Evolutionary conservation across 192 early-diverging fungal genomes (phyloP), one percentile per base, ranked within the genome.

Genomic region (Jimgerdemannia lactiflua): DNA sequence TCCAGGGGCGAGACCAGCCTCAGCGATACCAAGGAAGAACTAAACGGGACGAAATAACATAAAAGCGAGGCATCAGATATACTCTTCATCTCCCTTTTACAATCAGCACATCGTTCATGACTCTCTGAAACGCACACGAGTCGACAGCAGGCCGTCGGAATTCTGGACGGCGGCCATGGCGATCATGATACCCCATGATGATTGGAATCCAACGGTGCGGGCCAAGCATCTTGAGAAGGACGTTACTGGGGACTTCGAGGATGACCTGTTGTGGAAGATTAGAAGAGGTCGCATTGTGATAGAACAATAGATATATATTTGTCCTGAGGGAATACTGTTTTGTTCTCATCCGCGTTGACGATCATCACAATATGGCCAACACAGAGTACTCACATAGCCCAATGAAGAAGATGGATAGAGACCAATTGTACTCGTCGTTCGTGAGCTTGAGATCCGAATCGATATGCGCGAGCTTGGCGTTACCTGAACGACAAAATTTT

Each of bases 241-340:
- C 77, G 77, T 93, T 94, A 59, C 89, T 91, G 6, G 93, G 93
- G 11, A 94, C 80, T 77, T 94, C 93, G 77, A 91, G 93, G 19
- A 92, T 11, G 41, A 94, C 80, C 84, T 92, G 87, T 43, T 70
- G 72, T 39, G 29, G 29, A 29, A 29, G 29, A 1, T 29, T 29
- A 29, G 29, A 29, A 29, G 29, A 29, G 29, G 29, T 29, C 29
- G 29, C 29, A 29, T 29, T 29, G 29, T 29, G 29, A 1, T 29
- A 29, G 29, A 29, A 29, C 29, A 29, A 29, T 29, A 29, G 29
- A 29, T 29, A 29, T 29, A 29, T 29, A 1, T 29, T n/a, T 29
- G 29, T 29, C 29, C 29, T 29, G 29, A 29, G 0, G 29, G 29
- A 29, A 29, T 29, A 29, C 29, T 29, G 29, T 29, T 29, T 29